Evolutionary conservation across 345 rosid genomes (phyloP), one percentile per base, ranked within the genome.

Genomic region (Salix koriyanagi): DNA sequence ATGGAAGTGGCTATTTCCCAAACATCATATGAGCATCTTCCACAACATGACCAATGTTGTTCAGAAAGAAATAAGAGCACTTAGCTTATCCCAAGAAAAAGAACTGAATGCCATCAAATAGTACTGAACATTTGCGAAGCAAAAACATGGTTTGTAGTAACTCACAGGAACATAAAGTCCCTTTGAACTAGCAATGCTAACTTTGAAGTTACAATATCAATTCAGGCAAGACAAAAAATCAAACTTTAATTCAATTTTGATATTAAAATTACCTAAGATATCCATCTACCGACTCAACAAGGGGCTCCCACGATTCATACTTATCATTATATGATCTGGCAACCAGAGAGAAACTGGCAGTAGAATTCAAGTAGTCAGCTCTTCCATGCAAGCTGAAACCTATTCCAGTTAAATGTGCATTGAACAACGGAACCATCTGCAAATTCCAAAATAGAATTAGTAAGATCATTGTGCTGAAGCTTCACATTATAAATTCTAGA

Each of bases 381-480:
- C 90, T 83, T 73, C 97, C 99, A 84, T 83, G 96, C 86, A 89
- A 81, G 70, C 84, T 86, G 80, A 96, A 93, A 69, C 86, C 88
- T 65, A 96, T 81, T 77, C 94, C 90, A 84, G 88, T 85, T 64
- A 96, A 77, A 69, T 97, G 90, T 79, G 92, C 13, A 67, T 91
- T 96, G 84, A 90, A 93, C 86, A 96, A 84, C 10, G 99, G 99
- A 82, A 93, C 95, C 99, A 93, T 92, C 99, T 96, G 94, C 86
- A 81, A 80, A 62, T 69, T 62, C 25, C 69, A 81, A 18, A 54
- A 28, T 46, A 46, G 50, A 46, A 46, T 46, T 4, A 46, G 50
- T 46, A 46, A 46, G 5, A 46, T 15, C 50, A 46, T 13, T 46
- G 3, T 46, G 50, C 5, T 46, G 50, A 46, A 46, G 18, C 50